Evolutionary conservation across 2,329 filamentous ascomycete genomes (phyloP), one percentile per base, ranked within the genome.

Genomic region (Metarhizium anisopliae): DNA sequence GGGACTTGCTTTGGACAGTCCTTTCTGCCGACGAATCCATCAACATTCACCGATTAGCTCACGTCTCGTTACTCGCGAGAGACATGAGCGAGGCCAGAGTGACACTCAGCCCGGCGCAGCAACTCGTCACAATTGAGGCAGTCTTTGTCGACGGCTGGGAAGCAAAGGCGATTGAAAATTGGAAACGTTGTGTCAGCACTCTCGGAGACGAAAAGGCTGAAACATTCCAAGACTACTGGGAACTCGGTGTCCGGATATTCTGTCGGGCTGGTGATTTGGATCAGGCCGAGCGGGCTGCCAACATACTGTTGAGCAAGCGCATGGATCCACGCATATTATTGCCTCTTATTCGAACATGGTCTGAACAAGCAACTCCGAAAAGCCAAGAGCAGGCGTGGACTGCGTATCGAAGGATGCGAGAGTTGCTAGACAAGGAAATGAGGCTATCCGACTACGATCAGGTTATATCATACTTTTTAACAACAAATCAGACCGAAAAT

Each of bases 361-460:
- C 83, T 1, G 77, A 80, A 13, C 65, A 77, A 4, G 73, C 74
- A 2, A 77, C 67, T 51, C 74, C 66, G 57, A 79, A 73, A 29
- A 64, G 65, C 5, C 76, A 76, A 32, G 70, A 79, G 18, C 76
- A 77, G 59, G 89, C 89, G 0, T 93, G 87, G 83, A 71, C 77
- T 29, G 68, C 82, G 1, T 94, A 93, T 67, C 71, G 83, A 42
- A 77, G 78, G 53, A 75, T 95, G 61, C 83, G 84, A 58, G 72
- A 76, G 30, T 76, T 80, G 6, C 74, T 90, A 2, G 83, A 80
- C 1, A 66, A 76, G 29, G 70, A 77, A 1, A 86, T 91, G 72
- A 80, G 76, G 3, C 84, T 92, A 64, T 73, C 83, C 18, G 87
- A 95, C 65, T 95, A 92, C 63, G 90, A 95, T 67, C 75, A 80